Evolutionary conservation across 176 grass and related monocot genomes (phyloP), one percentile per base, ranked within the genome.

Genomic region (Eremochloa ophiuroides): DNA sequence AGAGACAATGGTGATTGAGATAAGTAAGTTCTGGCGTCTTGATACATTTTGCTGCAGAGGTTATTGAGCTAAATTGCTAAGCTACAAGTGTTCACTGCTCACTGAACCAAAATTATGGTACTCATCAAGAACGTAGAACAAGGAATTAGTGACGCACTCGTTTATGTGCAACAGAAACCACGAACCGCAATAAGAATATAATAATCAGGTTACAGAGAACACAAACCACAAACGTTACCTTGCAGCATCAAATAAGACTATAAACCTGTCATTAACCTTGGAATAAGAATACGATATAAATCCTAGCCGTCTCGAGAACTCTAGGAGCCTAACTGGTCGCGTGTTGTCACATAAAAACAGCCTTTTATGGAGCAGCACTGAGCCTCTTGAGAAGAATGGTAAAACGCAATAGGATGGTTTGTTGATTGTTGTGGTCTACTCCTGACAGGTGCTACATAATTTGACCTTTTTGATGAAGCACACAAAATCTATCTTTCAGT

Each of bases 1-100:
- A 62, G 61, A 12, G 66, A 82, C 63, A 35, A 31, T 74, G 47
- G 44, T 82, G 38, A 39, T 56, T 74, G 60, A 68, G 44, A 73
- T 77, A 25, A 66, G n/a, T 46, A 38, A 60, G 6, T 66, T 82
- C 46, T 42, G 48, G 47, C 39, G 33, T 78, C 47, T 25, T 50
- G 60, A 28, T 11, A 66, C 37, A 11, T 20, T 46, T 42, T 59
- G 17, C 28, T 82, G 8, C 28, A 44, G 10, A 34, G 29, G 17
- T 65, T 22, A 26, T 66, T 77, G 28, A 73, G 17, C 42, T 71
- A 71, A 71, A 71, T 29, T 46, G 23, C 41, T 71, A 71, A 44
- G 23, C 68, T 41, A 42, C 37, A 17, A 26, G 15, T 9, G 41
- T 18, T 46, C 17, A 18, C 13, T 72, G 5, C 58, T 58, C 77